A percentile compares a stretch with the other conserved stretches of the same genome.
phyloP scores from a whole-genome alignment of 2,329 filamentous ascomycete genomes.

The Pseudogymnoascus sp. region DNA sequence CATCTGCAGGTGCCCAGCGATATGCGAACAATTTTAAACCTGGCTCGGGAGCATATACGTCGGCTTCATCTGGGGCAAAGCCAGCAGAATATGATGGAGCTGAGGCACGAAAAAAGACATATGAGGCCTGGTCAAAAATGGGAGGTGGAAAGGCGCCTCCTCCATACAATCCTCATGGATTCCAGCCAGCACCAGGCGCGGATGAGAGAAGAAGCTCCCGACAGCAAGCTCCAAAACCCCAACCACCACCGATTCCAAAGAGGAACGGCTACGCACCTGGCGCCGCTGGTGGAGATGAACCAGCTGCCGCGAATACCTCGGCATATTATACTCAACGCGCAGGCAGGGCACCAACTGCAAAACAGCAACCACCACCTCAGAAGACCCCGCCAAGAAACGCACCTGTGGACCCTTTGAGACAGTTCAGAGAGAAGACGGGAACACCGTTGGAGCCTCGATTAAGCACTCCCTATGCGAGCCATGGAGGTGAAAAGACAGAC shows the following conservation, averaged over 20 bases:
- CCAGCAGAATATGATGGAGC: constrained; percentile 21
- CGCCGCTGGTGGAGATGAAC: constrained; percentile 26
- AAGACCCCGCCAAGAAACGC: constrained; percentile 7
- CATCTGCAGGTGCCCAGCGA: constrained; percentile 24
- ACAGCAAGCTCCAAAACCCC: constrained; percentile 14
- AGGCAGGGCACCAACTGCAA: constrained; percentile 15
- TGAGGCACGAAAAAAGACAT: constrained; percentile 23
- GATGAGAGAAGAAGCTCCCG: constrained; percentile 19
- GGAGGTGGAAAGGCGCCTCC: constrained; percentile 13
- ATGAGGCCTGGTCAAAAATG: constrained; percentile 27
- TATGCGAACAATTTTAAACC: constrained; percentile 19
- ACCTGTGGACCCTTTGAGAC: constrained; percentile 36
- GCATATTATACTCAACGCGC: constrained; percentile 24
- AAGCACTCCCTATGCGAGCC: constrained; percentile 47
- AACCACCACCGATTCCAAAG: constrained; percentile 13
- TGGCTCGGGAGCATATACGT: constrained; percentile 11
- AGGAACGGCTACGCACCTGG: constrained; percentile 27
- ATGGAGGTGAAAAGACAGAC: constrained; percentile 51
- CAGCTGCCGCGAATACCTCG: constrained; percentile 22
- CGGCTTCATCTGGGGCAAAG: constrained; percentile 16
- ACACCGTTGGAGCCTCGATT: constrained; percentile 40
- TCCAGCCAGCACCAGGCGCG: constrained; percentile 16
- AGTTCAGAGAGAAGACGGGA: constrained; percentile 34
- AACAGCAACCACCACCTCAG: constrained; percentile 21
- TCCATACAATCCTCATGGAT: constrained; percentile 18